Conservation (phyloP, 2,329 filamentous ascomycete species). For the Intubia oerlemansii region DNA sequence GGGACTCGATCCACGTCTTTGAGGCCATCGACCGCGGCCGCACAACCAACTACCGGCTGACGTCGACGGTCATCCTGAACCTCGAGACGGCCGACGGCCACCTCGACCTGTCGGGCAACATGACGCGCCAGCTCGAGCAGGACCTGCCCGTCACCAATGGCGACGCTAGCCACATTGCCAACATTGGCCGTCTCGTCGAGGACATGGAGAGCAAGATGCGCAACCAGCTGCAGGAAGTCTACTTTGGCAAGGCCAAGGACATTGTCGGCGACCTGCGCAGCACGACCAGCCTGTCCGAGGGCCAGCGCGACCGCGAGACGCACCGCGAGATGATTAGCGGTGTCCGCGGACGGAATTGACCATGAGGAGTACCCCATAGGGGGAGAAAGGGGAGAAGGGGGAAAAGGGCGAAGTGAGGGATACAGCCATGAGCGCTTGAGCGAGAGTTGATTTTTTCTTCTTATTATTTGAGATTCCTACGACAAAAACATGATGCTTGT, state of each 20-base stretch:
- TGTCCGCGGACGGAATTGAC: constrained; percentile 20
- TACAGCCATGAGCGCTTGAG: too few relatives aligned
- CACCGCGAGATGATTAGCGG: constrained; percentile 72
- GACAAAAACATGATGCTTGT: background rate
- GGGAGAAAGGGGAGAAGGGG: background rate
- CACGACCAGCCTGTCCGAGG: constrained; percentile 63
- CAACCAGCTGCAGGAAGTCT: constrained; percentile 93
- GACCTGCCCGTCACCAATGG: constrained; percentile 65
- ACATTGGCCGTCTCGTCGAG: constrained; percentile 84
- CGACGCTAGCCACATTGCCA: constrained; percentile 85
- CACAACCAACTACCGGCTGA: constrained; percentile 91
- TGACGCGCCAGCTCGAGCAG: constrained; percentile 90
- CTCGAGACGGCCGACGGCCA: constrained; percentile 50
- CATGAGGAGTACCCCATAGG: background rate
- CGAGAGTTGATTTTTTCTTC: too few relatives aligned
- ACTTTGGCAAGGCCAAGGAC: constrained; percentile 98
- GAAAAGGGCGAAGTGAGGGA: too few relatives aligned
- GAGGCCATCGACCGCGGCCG: constrained; percentile 86
- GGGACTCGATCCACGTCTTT: constrained; percentile 98
- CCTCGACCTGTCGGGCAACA: constrained; percentile 88
- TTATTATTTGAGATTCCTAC: too few relatives aligned
- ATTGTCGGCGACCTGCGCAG: constrained; percentile 90
- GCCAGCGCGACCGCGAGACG: constrained; percentile 60
- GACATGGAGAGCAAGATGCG: constrained; percentile 99
- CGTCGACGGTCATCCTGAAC: constrained; percentile 85